Evolutionary conservation across 2,329 filamentous ascomycete genomes (phyloP), one percentile per base, ranked within the genome.

Genomic region (Trichoderma atrobrunneum): DNA sequence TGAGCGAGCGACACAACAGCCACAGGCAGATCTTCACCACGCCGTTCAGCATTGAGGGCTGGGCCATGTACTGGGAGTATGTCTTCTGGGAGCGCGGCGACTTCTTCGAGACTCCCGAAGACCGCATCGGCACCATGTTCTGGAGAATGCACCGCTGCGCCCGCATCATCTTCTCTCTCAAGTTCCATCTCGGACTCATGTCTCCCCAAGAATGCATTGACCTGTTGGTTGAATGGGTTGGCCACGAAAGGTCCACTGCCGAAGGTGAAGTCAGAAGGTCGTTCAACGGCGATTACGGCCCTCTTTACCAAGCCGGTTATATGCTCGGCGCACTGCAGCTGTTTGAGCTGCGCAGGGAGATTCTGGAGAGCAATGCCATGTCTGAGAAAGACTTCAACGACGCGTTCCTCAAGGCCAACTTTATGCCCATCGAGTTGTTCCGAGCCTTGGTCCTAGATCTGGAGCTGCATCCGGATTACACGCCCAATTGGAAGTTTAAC

Each of bases 71-170:
- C 77, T 90, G 88, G 88, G 88, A 90, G 79, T 81, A 89, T 75
- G 77, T 88, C 21, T 81, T 90, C 18, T 90, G 87, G 87, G 78
- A 86, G 56, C 82, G 85, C 32, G 82, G 82, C 34, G 83, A 85
- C 74, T 90, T 89, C 75, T 83, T 85, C 71, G 79, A 80, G 5
- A 81, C 82, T 0, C 82, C 87, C 0, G 84, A 87, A 72, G 86
- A 89, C 73, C 82, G 83, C 51, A 83, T 90, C 26, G 88, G 88
- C 0, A 87, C 88, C 74, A 78, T 90, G 8, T 90, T 89, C 77
- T 90, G 88, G 88, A 83, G 87, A 16, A 89, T 90, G 85, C 88
- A 90, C 77, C 86, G 88, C 32, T 89, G 88, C 74, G 85, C 86
- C 7, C 85, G 88, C 48, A 89, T 89, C 74, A 79, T 87, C 14